Percentiles rank a stretch among this genome's conserved stretches.
Evolutionary conservation across 805 yeast genomes (phyloP).

Genomic region (Metschnikowia anglica): DNA sequence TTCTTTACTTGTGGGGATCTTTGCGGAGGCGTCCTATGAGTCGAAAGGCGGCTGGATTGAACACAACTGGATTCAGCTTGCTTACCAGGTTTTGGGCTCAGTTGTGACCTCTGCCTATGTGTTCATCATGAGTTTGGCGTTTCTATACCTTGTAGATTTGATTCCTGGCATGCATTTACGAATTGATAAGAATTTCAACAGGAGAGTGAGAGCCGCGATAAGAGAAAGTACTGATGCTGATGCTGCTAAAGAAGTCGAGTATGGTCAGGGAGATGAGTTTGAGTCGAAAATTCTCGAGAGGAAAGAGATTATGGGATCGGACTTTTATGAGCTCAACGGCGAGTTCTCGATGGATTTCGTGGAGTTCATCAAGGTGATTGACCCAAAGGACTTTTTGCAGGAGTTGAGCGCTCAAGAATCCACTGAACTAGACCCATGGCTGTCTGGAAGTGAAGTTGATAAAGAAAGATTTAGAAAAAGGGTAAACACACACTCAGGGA

Average conservation of each 20-base stretch:
- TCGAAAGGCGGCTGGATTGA: slow-evolving; percentile 43
- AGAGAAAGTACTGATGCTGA: slow-evolving; percentile 5
- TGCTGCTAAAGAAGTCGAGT: slow-evolving; percentile 3
- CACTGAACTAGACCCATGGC: slow-evolving; percentile 4
- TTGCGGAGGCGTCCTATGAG: slow-evolving; percentile 33
- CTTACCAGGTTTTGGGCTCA: slow-evolving; percentile 39
- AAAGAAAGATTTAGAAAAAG: slow-evolving; percentile 2
- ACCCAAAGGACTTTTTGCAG: slow-evolving; percentile 36
- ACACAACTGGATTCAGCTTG: slow-evolving; percentile 41
- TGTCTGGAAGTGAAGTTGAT: slow-evolving; percentile 1
- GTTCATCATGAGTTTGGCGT: slow-evolving; percentile 31
- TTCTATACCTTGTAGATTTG: slow-evolving; percentile 37
- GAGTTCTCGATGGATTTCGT: slow-evolving; percentile 42
- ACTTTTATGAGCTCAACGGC: slow-evolving; percentile 40
- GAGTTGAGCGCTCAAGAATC: slow-evolving; percentile 13
- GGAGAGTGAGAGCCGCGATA: slow-evolving; percentile 24
- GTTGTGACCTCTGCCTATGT: slow-evolving; percentile 37
- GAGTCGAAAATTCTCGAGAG: slow-evolving; percentile 15
- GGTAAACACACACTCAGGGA: background rate
- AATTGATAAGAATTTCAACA: slow-evolving; percentile 40
- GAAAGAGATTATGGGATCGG: slow-evolving; percentile 38
- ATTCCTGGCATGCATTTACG: slow-evolving; percentile 44
- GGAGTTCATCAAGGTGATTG: slow-evolving; percentile 38
- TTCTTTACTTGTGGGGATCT: slow-evolving; percentile 40
- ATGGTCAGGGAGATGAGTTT: background rate